phyloP scores from a whole-genome alignment of 1,284 basidiomycete species.

The Volvariella surrecta region DNA sequence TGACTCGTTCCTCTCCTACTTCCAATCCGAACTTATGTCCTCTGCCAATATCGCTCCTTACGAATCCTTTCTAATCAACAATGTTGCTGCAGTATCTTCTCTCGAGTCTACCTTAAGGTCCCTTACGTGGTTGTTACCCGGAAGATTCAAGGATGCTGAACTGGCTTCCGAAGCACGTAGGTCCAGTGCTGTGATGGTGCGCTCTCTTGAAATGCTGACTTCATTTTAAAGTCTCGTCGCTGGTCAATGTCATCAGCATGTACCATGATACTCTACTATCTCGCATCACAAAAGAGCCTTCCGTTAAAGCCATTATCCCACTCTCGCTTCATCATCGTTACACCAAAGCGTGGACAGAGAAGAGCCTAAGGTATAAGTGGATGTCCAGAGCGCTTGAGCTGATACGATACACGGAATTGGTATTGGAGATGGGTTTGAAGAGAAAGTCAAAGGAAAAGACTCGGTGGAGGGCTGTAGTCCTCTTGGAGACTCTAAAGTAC shows the following conservation, averaged over 20 bases:
- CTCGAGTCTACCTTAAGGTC: slow-evolving; percentile 85
- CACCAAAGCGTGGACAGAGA: slow-evolving; percentile 76
- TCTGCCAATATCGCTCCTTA: slow-evolving; percentile 47
- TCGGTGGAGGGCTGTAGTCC: slow-evolving; percentile 65
- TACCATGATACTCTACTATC: slow-evolving; percentile 83
- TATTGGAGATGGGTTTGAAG: slow-evolving; percentile 81
- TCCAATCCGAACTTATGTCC: slow-evolving; percentile 18
- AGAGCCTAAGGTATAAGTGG: slow-evolving; percentile 64
- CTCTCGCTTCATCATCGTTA: slow-evolving; percentile 67
- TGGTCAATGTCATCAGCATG: slow-evolving; percentile 71
- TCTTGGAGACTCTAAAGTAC: slow-evolving; percentile 78
- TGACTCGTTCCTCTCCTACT: slow-evolving; percentile 9
- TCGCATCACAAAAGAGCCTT: slow-evolving; percentile 55
- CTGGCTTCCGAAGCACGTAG: slow-evolving; percentile 85
- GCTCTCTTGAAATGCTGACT: slow-evolving; percentile 11
- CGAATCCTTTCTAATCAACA: slow-evolving; percentile 75
- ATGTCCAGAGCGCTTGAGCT: slow-evolving; percentile 66
- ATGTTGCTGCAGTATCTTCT: slow-evolving; percentile 78
- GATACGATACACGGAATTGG: slow-evolving; percentile 70
- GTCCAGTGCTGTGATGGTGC: slow-evolving; percentile 26
- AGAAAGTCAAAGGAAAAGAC: slow-evolving; percentile 54
- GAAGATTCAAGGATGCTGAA: slow-evolving; percentile 95
- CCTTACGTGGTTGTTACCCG: slow-evolving; percentile 91
- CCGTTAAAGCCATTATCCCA: slow-evolving; percentile 62
- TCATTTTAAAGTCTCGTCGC: slow-evolving; percentile 48